Base-by-base conservation (phyloP, 106 monocot species). In the Xerophyta viscosa region DNA sequence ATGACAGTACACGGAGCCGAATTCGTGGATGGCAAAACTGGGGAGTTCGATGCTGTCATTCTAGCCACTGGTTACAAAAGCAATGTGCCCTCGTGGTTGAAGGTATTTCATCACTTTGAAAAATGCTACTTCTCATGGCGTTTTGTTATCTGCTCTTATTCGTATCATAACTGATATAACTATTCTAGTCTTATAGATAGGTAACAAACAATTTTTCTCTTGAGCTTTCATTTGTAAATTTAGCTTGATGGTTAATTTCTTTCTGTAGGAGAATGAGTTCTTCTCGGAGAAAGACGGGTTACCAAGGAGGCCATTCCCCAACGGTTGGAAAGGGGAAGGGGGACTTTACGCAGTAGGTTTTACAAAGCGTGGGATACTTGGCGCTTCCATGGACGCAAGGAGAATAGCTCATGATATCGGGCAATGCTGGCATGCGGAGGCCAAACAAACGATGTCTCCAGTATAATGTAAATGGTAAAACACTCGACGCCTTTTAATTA, bases 331-430 rank as follows among this genome's bases (percentile, higher is more conserved):
- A 62, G 91, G 91, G 9, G 54, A 72, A 41, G 31, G 48, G 4
- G 90, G 84, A 4, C 71, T 85, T 0, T 91, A 91, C 41, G 77
- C 84, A 3, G 84, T 78, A 2, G 84, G 90, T 6, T 85, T 91
- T 63, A 77, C 84, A 14, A 84, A 78, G 53, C 62, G 72, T 0
- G 90, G 90, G 6, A 63, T 91, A 29, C 52, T 84, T 2, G 90
- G 90, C 7, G 71, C 84, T 22, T 71, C 84, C 10, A 71, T 85
- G 54, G 90, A 91, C 51, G 90, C 90, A 2, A 68, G 28, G 48
- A 74, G 65, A 52, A 72, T 85, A 17, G 81, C 81, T 0, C 25
- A 81, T 10, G 90, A 91, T 29, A 75, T 91, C 37, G 68, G 63
- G 27, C 66, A 74, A 57, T 69, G 63, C 26, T 77, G 70, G 60